Evolutionary conservation across 2,329 filamentous ascomycete species (phyloP).

Genomic region (Fusarium miscanthi): DNA sequence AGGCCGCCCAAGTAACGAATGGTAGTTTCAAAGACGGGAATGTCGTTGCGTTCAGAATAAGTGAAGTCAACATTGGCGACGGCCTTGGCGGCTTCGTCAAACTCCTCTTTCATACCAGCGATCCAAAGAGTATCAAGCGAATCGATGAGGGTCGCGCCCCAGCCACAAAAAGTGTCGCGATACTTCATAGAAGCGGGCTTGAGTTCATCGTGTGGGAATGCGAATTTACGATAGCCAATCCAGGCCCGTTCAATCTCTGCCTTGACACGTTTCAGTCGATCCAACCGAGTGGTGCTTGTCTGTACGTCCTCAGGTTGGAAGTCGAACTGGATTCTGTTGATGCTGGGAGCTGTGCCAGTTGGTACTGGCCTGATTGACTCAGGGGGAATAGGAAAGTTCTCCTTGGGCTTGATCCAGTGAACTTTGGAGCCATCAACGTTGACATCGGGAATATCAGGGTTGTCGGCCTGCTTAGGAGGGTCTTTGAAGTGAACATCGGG

Average conservation of each 20-base stretch:
- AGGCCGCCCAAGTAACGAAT: constrained; percentile 93
- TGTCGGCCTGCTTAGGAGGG: constrained; percentile 40
- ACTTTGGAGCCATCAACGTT: constrained; percentile 48
- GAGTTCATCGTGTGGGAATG: constrained; percentile 90
- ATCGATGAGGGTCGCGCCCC: constrained; percentile 90
- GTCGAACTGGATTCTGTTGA: constrained; percentile 80
- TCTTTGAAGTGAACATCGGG: constrained; percentile 44
- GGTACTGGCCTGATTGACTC: constrained; percentile 81
- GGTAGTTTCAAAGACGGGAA: constrained; percentile 92
- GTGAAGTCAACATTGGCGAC: constrained; percentile 86
- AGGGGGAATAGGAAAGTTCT: constrained; percentile 80
- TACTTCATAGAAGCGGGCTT: constrained; percentile 74
- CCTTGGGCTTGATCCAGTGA: constrained; percentile 79
- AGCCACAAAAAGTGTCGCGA: constrained; percentile 88
- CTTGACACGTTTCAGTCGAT: constrained; percentile 75
- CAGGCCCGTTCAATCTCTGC: constrained; percentile 82
- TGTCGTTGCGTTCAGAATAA: constrained; percentile 70
- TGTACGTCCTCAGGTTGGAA: constrained; percentile 74
- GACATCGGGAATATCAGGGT: constrained; percentile 27
- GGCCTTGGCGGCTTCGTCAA: constrained; percentile 78
- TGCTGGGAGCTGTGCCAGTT: constrained; percentile 72
- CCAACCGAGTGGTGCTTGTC: constrained; percentile 70
- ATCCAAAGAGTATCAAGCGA: constrained; percentile 87
- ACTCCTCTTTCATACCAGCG: constrained; percentile 81
- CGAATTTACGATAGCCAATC: constrained; percentile 81